phyloP scores from a whole-genome alignment of 2,329 filamentous ascomycete genomes.

The Colletotrichum euphorbiae region DNA sequence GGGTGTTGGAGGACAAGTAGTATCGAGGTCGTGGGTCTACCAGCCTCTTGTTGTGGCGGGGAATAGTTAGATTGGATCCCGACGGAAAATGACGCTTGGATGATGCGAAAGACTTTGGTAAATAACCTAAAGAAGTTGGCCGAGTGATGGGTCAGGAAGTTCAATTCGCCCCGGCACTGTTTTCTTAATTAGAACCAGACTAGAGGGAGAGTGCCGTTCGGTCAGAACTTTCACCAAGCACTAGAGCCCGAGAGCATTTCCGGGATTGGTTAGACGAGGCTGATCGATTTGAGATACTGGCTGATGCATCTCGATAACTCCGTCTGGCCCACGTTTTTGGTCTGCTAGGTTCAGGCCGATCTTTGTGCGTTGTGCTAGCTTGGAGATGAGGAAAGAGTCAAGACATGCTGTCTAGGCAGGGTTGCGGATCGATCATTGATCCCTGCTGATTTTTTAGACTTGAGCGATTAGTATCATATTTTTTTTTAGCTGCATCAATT shows the following conservation, averaged over 20 bases:
- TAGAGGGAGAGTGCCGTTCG: not conserved
- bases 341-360: not conserved
- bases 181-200: not conserved
- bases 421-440: no score
- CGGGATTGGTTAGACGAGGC: conserved; percentile 1
- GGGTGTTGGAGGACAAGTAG: conserved; percentile 35
- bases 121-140: no score
- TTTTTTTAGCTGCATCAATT: no score
- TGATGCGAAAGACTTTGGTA: not conserved
- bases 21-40: no score
- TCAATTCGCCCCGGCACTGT: not conserved
- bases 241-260: not conserved
- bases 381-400: not conserved
- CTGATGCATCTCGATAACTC: conserved; percentile 5
- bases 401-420: not conserved
- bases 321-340: not conserved
- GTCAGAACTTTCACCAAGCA: not conserved
- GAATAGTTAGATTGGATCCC: not conserved
- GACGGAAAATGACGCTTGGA: not conserved
- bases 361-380: not conserved
- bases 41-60: no score
- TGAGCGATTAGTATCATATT: no score
- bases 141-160: no score
- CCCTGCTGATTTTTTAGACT: no score
- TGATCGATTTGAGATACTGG: not conserved